A percentile compares a stretch with the other conserved stretches of the same genome.
These are phyloP conservation scores for Lachancea kluyveri DNA, from an alignment of 805 yeast genomes.

Conservation along the genomic window DNA sequence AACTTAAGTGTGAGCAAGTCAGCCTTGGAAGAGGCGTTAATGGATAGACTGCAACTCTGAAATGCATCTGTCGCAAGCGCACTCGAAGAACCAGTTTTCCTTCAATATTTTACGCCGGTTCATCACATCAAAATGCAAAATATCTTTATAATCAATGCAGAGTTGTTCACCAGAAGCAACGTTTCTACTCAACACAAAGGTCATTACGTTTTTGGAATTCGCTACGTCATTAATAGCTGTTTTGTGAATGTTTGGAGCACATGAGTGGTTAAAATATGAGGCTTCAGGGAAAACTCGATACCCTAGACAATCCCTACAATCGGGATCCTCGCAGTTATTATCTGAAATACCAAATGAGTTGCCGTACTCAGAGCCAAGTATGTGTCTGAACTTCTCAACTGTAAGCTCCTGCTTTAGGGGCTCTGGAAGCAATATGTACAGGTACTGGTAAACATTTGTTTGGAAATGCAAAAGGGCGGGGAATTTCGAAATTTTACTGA, in stretches of 20 bases:
- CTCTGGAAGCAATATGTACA: constrained; percentile 35
- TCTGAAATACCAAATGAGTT: constrained; percentile 72
- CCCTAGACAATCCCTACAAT: constrained; percentile 51
- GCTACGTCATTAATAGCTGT: constrained; percentile 29
- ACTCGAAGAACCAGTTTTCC: constrained; percentile 55
- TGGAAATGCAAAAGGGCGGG: constrained; percentile 46
- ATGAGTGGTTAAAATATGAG: constrained; percentile 64
- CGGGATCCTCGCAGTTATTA: constrained; percentile 33
- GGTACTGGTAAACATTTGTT: constrained; percentile 41
- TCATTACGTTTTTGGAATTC: too few relatives aligned
- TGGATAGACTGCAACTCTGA: constrained; percentile 31
- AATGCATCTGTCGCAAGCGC: constrained; percentile 45
- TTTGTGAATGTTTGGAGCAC: constrained; percentile 50
- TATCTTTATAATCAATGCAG: constrained; percentile 56
- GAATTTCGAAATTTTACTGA: constrained; percentile 37
- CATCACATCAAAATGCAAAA: constrained; percentile 17
- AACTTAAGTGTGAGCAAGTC: constrained; percentile 35
- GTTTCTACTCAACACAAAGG: constrained; percentile 37
- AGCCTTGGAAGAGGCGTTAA: constrained; percentile 37
- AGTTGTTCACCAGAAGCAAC: constrained; percentile 43
- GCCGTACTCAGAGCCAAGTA: constrained; percentile 55
- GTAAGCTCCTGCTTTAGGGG: constrained; percentile 33
- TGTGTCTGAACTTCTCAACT: constrained; percentile 36
- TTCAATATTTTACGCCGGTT: constrained; percentile 38
- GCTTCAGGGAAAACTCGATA: constrained; percentile 56